A percentile compares a stretch with the other conserved stretches of the same genome.
Conservation (phyloP, 2,329 filamentous ascomycete species). For the Alternaria gaisen region DNA sequence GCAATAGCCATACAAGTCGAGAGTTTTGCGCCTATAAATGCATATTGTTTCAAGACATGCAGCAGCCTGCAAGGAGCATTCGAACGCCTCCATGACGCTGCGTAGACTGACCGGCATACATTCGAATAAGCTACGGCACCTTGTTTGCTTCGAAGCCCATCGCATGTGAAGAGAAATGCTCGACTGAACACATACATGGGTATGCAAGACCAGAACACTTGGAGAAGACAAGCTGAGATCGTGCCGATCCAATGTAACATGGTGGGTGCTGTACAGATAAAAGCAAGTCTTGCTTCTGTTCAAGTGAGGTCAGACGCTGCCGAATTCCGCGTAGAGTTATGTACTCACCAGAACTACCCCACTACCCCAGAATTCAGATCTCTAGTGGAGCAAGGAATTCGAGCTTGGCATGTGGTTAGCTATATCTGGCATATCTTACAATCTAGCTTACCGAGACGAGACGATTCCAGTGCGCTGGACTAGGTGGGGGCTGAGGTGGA, state of each 20-base stretch:
- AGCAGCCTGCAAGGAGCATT: not conserved
- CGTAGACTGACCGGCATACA: not conserved
- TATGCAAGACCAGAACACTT: not conserved
- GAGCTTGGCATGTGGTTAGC: constrained; percentile 30
- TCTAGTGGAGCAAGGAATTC: constrained; percentile 31
- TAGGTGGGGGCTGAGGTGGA: constrained; percentile 53
- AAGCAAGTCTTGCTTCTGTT: constrained; percentile 4
- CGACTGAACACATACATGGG: not conserved
- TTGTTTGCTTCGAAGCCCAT: not conserved
- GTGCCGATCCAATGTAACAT: constrained; percentile 5
- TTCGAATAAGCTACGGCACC: not conserved
- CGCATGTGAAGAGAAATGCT: not conserved
- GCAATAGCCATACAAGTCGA: not conserved
- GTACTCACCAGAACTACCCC: constrained; percentile 1
- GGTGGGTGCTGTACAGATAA: not conserved
- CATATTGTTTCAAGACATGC: not conserved
- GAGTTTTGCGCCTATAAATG: not conserved
- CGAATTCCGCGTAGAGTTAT: not conserved
- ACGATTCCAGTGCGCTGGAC: constrained; percentile 45
- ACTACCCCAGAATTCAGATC: constrained; percentile 20
- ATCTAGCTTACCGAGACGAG: constrained; percentile 26
- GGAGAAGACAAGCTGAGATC: not conserved
- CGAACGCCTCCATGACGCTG: not conserved
- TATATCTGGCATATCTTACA: constrained; percentile 6
- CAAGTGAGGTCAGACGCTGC: constrained; percentile 11